Evolutionary conservation across 768 basidiomycete genomes (phyloP).

Genomic region (Pleurotus pulmonarius): DNA sequence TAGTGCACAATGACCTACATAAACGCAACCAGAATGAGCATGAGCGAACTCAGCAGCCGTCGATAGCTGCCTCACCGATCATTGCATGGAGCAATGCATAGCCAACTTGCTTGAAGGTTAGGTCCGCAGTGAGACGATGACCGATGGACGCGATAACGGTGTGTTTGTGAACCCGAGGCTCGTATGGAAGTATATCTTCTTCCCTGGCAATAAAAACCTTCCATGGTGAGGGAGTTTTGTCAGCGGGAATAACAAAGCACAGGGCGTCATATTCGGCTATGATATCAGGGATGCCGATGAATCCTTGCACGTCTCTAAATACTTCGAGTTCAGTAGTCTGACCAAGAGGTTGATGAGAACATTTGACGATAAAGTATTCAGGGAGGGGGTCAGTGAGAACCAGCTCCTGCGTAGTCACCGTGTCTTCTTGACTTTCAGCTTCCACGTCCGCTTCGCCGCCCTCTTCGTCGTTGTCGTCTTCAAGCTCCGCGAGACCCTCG

Average conservation of each 20-base stretch:
- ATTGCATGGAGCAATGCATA: constrained; percentile 7
- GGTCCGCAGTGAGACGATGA: not conserved
- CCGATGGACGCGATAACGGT: not conserved
- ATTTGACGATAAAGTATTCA: not conserved
- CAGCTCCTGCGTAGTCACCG: not conserved
- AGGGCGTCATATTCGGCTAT: not conserved
- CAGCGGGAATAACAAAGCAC: not conserved
- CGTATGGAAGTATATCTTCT: not conserved
- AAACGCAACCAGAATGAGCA: no score
- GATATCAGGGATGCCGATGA: constrained; percentile 6
- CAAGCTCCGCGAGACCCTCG: not conserved
- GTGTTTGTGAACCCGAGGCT: not conserved
- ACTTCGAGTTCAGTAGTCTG: not conserved
- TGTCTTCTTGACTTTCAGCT: no score
- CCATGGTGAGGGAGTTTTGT: not conserved
- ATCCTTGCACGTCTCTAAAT: constrained; percentile 1
- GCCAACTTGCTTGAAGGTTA: not conserved
- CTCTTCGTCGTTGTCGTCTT: no score
- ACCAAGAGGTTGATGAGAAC: not conserved
- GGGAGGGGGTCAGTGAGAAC: not conserved
- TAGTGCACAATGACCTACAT: constrained; percentile 6
- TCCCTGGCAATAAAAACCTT: not conserved
- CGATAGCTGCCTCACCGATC: constrained; percentile 4
- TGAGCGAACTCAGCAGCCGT: not conserved
- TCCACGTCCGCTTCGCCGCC: no score